These are phyloP conservation scores for Chaetomium globosum DNA, from an alignment of 2,329 filamentous ascomycete species.

Conservation along the genomic window DNA sequence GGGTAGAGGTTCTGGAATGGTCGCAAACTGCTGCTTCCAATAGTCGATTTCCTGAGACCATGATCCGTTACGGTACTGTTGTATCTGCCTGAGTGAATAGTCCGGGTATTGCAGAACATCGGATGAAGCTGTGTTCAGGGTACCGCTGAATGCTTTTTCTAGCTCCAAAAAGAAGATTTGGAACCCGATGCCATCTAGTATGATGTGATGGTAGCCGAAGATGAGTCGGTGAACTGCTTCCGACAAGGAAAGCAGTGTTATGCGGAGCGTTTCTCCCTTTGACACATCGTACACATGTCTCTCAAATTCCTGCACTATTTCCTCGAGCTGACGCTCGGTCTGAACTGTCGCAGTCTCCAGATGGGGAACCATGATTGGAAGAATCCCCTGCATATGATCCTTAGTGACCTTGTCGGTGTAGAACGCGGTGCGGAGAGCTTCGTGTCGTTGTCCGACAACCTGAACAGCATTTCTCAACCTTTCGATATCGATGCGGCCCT, in stretches of 20 bases:
- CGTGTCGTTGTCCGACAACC: slow-evolving; percentile 30
- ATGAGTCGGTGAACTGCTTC: slow-evolving; percentile 45
- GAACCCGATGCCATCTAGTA: slow-evolving; percentile 52
- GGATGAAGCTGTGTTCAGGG: slow-evolving; percentile 25
- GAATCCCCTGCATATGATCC: slow-evolving; percentile 25
- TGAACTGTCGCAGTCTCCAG: background rate
- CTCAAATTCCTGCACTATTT: slow-evolving; percentile 8
- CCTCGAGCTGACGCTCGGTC: background rate
- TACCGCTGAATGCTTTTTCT: slow-evolving; percentile 46
- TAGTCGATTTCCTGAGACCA: slow-evolving; percentile 40
- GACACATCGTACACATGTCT: slow-evolving; percentile 45
- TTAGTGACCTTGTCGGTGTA: slow-evolving; percentile 14
- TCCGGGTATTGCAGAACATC: slow-evolving; percentile 41
- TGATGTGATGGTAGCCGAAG: slow-evolving; percentile 53
- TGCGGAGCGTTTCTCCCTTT: slow-evolving; percentile 40
- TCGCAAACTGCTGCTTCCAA: slow-evolving; percentile 40
- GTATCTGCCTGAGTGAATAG: slow-evolving; percentile 41
- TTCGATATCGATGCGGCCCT: slow-evolving; percentile 40
- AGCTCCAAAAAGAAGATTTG: slow-evolving; percentile 49
- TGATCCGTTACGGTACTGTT: slow-evolving; percentile 23
- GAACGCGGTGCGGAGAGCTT: slow-evolving; percentile 40
- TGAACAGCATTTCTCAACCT: slow-evolving; percentile 43
- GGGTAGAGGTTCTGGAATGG: slow-evolving; percentile 31
- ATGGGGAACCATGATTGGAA: slow-evolving; percentile 25
- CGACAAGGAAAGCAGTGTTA: slow-evolving; percentile 43